These are phyloP conservation scores for Clitoria ternatea DNA, from an alignment of 306 rosid species.

Conservation along the genomic window DNA sequence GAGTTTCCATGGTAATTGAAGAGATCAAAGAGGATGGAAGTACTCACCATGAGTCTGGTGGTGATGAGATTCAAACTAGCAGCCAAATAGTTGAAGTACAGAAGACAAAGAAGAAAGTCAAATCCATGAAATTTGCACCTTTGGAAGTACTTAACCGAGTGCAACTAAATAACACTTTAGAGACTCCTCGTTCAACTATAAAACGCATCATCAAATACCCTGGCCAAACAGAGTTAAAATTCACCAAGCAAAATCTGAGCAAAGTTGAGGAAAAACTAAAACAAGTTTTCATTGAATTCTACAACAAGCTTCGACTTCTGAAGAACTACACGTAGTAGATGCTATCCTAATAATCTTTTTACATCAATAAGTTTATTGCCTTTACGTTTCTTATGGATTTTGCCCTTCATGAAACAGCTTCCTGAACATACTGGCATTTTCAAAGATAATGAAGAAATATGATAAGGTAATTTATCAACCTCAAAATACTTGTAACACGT, in stretches of 20 bases:
- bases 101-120: conserved; percentile 7
- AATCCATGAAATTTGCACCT: conserved; percentile 38
- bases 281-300: conserved; percentile 52
- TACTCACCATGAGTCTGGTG: conserved; percentile 17
- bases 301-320: conserved; percentile 64
- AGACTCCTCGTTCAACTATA: conserved; percentile 64
- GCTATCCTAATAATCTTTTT: not conserved
- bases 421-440: conserved; percentile 64
- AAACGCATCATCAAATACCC: conserved; percentile 43
- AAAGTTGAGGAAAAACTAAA: conserved; percentile 49
- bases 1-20: conserved; percentile 37
- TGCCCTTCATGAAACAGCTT: conserved; percentile 42
- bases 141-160: conserved; percentile 47
- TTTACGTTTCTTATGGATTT: not conserved
- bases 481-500: not conserved
- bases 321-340: conserved; percentile 48
- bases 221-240: conserved; percentile 39
- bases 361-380: not conserved
- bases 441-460: conserved; percentile 83
- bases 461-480: conserved; percentile 50
- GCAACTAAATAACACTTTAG: conserved; percentile 42
- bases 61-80: not conserved
- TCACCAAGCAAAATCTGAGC: conserved; percentile 44
- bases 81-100: conserved; percentile 10
- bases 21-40: conserved; percentile 40